phyloP scores from a whole-genome alignment of 1,284 basidiomycete species.

The Takashimella koratensis region DNA sequence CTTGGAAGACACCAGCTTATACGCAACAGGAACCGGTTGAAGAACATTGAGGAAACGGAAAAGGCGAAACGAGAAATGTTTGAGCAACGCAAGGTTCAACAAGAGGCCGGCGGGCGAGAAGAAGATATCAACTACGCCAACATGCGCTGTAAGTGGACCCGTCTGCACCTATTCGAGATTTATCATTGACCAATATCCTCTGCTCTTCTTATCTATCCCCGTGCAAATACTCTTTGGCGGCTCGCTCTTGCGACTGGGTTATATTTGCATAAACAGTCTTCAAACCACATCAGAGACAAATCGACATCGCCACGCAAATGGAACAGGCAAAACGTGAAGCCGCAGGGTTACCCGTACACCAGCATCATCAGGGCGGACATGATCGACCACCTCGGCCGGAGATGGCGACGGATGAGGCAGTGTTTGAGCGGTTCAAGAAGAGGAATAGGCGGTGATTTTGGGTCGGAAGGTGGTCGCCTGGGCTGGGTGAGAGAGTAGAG shows the following conservation, averaged over 20 bases:
- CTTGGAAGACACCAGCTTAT: not conserved
- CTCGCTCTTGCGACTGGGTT: too few species aligned
- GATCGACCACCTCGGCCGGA: slow-evolving; percentile 51
- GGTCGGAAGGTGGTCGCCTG: too few species aligned
- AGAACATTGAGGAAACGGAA: slow-evolving; percentile 95
- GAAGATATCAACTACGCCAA: slow-evolving; percentile 66
- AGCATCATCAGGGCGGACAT: slow-evolving; percentile 50
- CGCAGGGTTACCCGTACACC: slow-evolving; percentile 66
- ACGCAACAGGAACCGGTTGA: slow-evolving; percentile 66
- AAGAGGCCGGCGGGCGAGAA: slow-evolving; percentile 46
- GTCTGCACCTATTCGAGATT: not conserved
- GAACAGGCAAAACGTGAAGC: slow-evolving; percentile 79
- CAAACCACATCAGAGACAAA: slow-evolving; percentile 61
- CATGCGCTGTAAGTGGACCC: slow-evolving; percentile 65
- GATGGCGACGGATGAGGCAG: slow-evolving; percentile 86
- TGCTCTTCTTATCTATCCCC: not conserved
- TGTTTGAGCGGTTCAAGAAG: slow-evolving; percentile 56
- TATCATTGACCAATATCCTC: not conserved
- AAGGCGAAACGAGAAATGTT: slow-evolving; percentile 82
- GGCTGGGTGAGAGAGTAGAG: too few species aligned
- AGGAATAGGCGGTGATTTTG: slow-evolving; percentile 14
- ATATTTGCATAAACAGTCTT: too few species aligned
- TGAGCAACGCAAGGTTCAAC: slow-evolving; percentile 59
- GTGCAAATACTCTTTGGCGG: not conserved
- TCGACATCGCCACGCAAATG: slow-evolving; percentile 76